These are phyloP conservation scores for Paecilomyces formosus DNA, from an alignment of 2,329 filamentous ascomycete genomes.

Conservation along the genomic window DNA sequence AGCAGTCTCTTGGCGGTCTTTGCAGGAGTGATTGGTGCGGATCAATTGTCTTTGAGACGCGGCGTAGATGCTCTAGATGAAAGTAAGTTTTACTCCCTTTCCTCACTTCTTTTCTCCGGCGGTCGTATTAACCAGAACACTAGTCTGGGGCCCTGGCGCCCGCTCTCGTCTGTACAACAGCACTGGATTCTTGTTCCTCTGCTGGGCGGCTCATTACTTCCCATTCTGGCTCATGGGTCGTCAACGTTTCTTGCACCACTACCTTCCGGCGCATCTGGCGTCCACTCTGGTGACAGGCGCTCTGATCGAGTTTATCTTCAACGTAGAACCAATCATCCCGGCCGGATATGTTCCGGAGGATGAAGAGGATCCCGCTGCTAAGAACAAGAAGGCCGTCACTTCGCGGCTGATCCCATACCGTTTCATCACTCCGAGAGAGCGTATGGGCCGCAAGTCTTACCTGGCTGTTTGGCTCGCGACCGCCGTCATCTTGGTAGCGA, in stretches of 20 bases:
- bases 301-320: slow-evolving; percentile 93
- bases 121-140: slow-evolving; percentile 7
- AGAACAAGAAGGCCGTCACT: slow-evolving; percentile 34
- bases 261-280: slow-evolving; percentile 87
- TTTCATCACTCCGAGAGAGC: slow-evolving; percentile 71
- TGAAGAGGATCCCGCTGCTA: slow-evolving; percentile 29
- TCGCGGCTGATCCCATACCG: slow-evolving; percentile 27
- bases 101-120: neutral
- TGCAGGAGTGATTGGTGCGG: slow-evolving; percentile 81
- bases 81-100: slow-evolving; percentile 56
- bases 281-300: slow-evolving; percentile 85
- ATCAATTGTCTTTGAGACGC: slow-evolving; percentile 87
- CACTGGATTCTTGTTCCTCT: slow-evolving; percentile 97
- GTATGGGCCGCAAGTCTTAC: slow-evolving; percentile 72
- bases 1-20: slow-evolving; percentile 90
- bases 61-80: slow-evolving; percentile 88
- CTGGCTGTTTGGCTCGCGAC: slow-evolving; percentile 71
- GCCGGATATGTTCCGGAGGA: slow-evolving; percentile 35
- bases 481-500: slow-evolving; percentile 58
- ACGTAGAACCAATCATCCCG: slow-evolving; percentile 63
- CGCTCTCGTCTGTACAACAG: slow-evolving; percentile 95
- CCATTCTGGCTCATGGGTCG: slow-evolving; percentile 98
- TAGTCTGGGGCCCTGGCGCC: slow-evolving; percentile 56
- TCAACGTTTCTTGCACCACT: slow-evolving; percentile 96
- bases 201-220: slow-evolving; percentile 95